Evolutionary conservation across 179 eudicot genomes (phyloP), one percentile per base, ranked within the genome.

Genomic region (Drosera spatulata): DNA sequence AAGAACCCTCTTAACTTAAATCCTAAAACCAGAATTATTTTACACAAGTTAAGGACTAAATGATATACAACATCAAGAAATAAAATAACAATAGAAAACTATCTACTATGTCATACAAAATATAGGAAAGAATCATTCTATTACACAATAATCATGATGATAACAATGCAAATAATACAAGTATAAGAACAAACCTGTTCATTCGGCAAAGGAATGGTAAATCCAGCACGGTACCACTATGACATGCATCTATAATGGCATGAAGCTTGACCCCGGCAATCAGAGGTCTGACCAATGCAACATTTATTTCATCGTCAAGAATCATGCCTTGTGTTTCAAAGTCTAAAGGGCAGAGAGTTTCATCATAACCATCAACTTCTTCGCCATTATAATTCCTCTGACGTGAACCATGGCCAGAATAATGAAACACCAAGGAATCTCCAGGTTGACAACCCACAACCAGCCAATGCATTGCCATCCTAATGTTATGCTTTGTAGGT

Each of bases 321-420:
- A 93, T 82, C 97, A 89, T 89, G 46, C 99, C 99, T 68, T 81
- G 88, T 40, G 93, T 84, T 74, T 93, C 95, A 67, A 86, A 93
- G 70, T 93, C 99, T 67, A 93, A 66, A 56, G 99, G 99, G 53
- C 99, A 86, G 41, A 93, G 67, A 47, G 99, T 86, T 79, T 89
- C 97, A 71, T 93, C 99, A 75, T 84, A 89, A 54, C 99, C 97
- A 77, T 89, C 95, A 65, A 75, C 71, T 82, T 93, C 95, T 66
- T 89, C 95, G 15, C 95, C 93, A 15, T 67, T 82, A 61, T 73
- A 71, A 71, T 85, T 80, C 71, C 82, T 75, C 66, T 89, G 93
- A 14, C 80, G 81, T 62, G 95, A 89, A 58, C 99, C 99, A 74
- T 93, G 99, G 41, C 99, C 99, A 63, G 99, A 89, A 74, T 79